phyloP scores from a whole-genome alignment of 768 basidiomycete genomes.

The Boletus pseudopeckii region DNA sequence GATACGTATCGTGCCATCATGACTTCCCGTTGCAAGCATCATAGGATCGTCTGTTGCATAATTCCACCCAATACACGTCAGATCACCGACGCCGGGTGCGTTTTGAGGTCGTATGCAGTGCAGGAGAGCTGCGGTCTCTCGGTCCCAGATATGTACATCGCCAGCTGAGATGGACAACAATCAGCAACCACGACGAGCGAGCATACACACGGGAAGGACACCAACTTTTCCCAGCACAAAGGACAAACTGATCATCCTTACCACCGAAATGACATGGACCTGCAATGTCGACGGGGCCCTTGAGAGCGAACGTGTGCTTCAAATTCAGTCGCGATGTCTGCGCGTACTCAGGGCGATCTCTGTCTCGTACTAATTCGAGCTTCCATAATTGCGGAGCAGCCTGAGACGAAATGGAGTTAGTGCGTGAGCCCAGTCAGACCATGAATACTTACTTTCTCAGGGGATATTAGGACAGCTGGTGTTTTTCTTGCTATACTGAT shows the following conservation, averaged over 20 bases:
- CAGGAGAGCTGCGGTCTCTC: conserved; percentile 68
- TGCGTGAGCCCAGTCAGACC: conserved; percentile 7
- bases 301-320: conserved; percentile 75
- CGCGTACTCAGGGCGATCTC: conserved; percentile 34
- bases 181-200: background rate
- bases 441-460: conserved; percentile 23
- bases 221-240: conserved; percentile 73
- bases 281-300: conserved; percentile 64
- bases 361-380: conserved; percentile 59
- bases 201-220: background rate
- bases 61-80: conserved; percentile 84
- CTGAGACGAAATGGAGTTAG: conserved; percentile 33
- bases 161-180: conserved; percentile 49
- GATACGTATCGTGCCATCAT: conserved; percentile 71
- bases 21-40: conserved; percentile 70
- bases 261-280: conserved; percentile 84
- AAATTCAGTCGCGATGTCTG: conserved; percentile 32
- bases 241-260: conserved; percentile 70
- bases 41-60: conserved; percentile 48
- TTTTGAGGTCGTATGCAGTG: conserved; percentile 63
- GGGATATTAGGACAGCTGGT: conserved; percentile 41
- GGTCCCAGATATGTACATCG: conserved; percentile 85
- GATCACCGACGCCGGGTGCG: conserved; percentile 51
- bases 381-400: conserved; percentile 79
- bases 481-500: conserved; percentile 46